Percentiles rank a stretch among this genome's conserved stretches.
These are phyloP conservation scores for Aegilops speltoides DNA, from an alignment of 176 grass and related monocot species.

Conservation along the genomic window DNA sequence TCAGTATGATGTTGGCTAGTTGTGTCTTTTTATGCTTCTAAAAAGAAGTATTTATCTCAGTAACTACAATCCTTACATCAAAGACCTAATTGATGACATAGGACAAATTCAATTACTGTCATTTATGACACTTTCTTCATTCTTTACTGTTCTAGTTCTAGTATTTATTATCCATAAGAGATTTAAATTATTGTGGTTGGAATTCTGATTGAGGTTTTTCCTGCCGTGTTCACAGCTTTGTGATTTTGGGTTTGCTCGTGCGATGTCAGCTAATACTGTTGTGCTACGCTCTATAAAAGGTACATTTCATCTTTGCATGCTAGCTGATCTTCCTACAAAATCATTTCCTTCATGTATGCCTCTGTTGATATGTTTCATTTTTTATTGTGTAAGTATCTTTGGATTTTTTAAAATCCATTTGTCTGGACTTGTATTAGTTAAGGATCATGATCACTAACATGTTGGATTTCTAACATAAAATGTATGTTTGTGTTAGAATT, in stretches of 20 bases:
- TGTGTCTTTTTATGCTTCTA: not conserved
- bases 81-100: not conserved
- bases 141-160: conserved; percentile 16
- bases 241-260: conserved; percentile 98
- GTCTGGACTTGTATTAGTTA: not conserved
- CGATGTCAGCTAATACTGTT: conserved; percentile 97
- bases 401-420: not conserved
- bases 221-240: conserved; percentile 69
- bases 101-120: not conserved
- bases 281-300: conserved; percentile 97
- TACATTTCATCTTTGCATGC: conserved; percentile 26
- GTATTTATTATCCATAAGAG: conserved; percentile 17
- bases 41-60: not conserved
- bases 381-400: not conserved
- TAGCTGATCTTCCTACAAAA: not conserved
- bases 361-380: conserved; percentile 4
- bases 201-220: not conserved
- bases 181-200: conserved; percentile 6
- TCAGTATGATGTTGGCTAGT: conserved; percentile 1
- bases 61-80: not conserved
- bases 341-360: not conserved
- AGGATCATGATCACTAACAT: not conserved
- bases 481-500: not conserved
- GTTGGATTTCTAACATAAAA: not conserved
- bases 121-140: not conserved